Percentiles rank a stretch among this genome's conserved stretches.
Evolutionary conservation across 2,329 filamentous ascomycete species (phyloP).

Genomic region (Colletotrichum sp.): DNA sequence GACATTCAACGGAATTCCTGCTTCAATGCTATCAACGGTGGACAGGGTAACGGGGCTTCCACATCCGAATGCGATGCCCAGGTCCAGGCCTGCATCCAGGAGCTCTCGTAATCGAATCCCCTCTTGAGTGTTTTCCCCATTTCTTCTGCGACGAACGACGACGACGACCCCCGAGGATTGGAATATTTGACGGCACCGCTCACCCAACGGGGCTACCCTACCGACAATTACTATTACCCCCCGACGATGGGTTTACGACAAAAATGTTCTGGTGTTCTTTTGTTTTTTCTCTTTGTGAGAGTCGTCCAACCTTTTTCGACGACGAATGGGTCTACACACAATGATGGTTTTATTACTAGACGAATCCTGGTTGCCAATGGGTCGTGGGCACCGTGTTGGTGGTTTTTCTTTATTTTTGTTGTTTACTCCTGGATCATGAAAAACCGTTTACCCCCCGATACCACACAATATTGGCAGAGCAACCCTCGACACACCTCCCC

Average conservation of each 20-base stretch:
- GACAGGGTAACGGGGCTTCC: conserved; percentile 42
- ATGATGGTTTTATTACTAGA: not conserved
- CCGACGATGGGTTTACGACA: not conserved
- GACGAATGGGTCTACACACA: not conserved
- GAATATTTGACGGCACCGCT: not conserved
- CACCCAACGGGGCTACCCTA: not conserved
- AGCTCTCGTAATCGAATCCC: conserved; percentile 29
- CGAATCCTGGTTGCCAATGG: not conserved
- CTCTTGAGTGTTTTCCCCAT: not conserved
- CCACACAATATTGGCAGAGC: conserved; percentile 14
- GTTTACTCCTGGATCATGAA: not conserved
- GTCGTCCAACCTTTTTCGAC: not conserved
- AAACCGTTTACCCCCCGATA: conserved; percentile 5
- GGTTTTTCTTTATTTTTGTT: not conserved
- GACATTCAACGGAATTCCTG: conserved; percentile 69
- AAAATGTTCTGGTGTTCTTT: not conserved
- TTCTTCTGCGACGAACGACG: not conserved
- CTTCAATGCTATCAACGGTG: conserved; percentile 59
- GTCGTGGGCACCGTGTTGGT: not conserved
- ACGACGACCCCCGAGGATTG: not conserved
- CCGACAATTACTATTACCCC: not conserved
- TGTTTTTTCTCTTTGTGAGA: not conserved
- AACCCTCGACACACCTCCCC: not conserved
- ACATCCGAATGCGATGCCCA: conserved; percentile 62
- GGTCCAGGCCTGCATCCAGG: conserved; percentile 46